Conservation (phyloP, 768 basidiomycete species). For the Suillus cothurnatus region DNA sequence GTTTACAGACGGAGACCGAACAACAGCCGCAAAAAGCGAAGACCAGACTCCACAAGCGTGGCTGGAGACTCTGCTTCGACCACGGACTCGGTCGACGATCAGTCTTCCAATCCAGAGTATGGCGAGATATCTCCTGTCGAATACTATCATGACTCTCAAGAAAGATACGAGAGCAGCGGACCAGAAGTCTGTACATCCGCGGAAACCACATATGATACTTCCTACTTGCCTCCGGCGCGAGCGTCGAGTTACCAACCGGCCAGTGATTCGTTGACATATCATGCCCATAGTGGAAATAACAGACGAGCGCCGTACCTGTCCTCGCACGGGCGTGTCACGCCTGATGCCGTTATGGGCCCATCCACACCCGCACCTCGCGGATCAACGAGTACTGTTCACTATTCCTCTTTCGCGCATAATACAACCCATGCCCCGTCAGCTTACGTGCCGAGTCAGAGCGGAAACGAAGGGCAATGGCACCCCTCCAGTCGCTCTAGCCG, state of each 20-base stretch:
- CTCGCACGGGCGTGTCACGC: constrained; percentile 28
- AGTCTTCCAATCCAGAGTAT: constrained; percentile 26
- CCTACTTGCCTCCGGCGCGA: constrained; percentile 18
- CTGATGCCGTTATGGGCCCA: constrained; percentile 24
- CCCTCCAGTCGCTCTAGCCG: constrained; percentile 8
- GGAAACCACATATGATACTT: constrained; percentile 21
- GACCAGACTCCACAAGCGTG: constrained; percentile 33
- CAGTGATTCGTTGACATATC: constrained; percentile 23
- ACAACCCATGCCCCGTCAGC: constrained; percentile 25
- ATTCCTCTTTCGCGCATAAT: constrained; percentile 28
- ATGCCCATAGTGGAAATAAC: constrained; percentile 25
- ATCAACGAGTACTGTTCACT: constrained; percentile 26
- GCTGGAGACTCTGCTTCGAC: constrained; percentile 33
- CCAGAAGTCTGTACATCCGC: constrained; percentile 24
- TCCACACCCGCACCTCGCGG: constrained; percentile 27
- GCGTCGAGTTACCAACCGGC: constrained; percentile 27
- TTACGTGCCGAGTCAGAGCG: constrained; percentile 25
- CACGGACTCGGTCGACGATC: constrained; percentile 38
- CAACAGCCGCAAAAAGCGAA: constrained; percentile 73
- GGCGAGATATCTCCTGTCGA: constrained; percentile 46
- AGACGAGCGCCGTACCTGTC: constrained; percentile 26
- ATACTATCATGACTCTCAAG: constrained; percentile 22
- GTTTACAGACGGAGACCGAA: constrained; percentile 88
- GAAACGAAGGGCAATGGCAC: constrained; percentile 24
- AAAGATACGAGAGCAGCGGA: background rate